Evolutionary conservation across 208 protist species (phyloP).

Genomic region (Trypanosoma mega): DNA sequence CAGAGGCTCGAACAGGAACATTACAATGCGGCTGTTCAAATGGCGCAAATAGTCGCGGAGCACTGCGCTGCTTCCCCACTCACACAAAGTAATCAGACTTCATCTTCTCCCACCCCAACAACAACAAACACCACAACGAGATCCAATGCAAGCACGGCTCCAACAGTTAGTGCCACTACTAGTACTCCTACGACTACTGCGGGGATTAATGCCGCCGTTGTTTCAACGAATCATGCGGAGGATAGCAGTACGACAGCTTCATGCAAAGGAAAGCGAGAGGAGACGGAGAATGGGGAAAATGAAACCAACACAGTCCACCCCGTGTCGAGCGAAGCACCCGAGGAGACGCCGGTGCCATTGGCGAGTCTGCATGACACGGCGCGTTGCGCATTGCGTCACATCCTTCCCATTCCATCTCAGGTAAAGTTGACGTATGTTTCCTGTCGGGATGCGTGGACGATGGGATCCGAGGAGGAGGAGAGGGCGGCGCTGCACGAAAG

Average conservation of each 20-base stretch:
- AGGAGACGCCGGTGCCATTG: slow-evolving; percentile 2
- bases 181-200: no score
- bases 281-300: no score
- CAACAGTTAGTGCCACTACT: no score
- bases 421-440: slow-evolving; percentile 43
- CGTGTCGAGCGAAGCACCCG: neutral
- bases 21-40: slow-evolving; percentile 40
- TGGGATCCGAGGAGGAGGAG: slow-evolving; percentile 21
- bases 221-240: no score
- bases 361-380: slow-evolving; percentile 50
- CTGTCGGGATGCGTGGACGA: slow-evolving; percentile 29
- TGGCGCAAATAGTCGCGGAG: slow-evolving; percentile 28
- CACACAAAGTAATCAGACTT: neutral
- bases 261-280: no score
- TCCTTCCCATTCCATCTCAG: slow-evolving; percentile 28
- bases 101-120: no score
- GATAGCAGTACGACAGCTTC: no score
- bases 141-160: no score
- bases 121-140: no score
- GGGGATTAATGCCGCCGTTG: no score
- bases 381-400: slow-evolving; percentile 30
- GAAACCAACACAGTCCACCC: neutral
- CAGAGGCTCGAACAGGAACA: slow-evolving; percentile 60
- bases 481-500: no score
- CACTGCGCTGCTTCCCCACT: slow-evolving; percentile 27